Base-by-base conservation (phyloP, 768 basidiomycete species). In the Leccinum fibrillosum region DNA sequence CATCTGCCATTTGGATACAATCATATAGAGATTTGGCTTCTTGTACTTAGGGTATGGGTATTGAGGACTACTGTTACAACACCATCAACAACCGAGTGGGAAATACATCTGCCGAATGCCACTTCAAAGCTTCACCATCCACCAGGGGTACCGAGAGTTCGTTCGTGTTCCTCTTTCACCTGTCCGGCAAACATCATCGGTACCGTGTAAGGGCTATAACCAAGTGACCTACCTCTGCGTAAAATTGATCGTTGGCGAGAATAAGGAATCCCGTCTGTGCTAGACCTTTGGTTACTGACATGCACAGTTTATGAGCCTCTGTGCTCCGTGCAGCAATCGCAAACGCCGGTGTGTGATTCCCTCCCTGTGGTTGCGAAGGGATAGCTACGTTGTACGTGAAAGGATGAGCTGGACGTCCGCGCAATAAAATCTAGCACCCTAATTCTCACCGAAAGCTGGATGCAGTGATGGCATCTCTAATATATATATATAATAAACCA, bases 291-390 rank as follows among this genome's bases (percentile, higher is more conserved):
- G 82, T 77, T 28, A 84, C 73, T 8, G 70, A 66, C 69, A 92
- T 78, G 30, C 82, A 82, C 21, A 78, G 77, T 48, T 76, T 76
- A 65, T 91, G 90, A 13, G 90, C 90, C 59, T 83, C 82, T 42
- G 73, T 65, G 45, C 80, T 84, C 28, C 77, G 75, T 26, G 88
- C 85, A 25, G 90, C 78, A 53, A 74, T 71, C 21, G 86, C 75
- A 69, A 91, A 92, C 4, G 76, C 81, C 10, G 83, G 76, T 1
- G 90, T 90, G 64, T 92, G 90, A 65, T 92, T 92, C n/a, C 85
- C 86, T 44, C 88, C 89, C 52, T 80, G 75, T 7, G 82, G 81
- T 60, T 77, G 75, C 6, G 88, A 88, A n/a, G 89, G 89, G 54
- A 92, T 90, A 28, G 84, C 88, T 88, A 51, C 30, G 32, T 25